These are phyloP conservation scores for Meira miltonrushii DNA, from an alignment of 1,284 basidiomycete species.

Conservation along the genomic window DNA sequence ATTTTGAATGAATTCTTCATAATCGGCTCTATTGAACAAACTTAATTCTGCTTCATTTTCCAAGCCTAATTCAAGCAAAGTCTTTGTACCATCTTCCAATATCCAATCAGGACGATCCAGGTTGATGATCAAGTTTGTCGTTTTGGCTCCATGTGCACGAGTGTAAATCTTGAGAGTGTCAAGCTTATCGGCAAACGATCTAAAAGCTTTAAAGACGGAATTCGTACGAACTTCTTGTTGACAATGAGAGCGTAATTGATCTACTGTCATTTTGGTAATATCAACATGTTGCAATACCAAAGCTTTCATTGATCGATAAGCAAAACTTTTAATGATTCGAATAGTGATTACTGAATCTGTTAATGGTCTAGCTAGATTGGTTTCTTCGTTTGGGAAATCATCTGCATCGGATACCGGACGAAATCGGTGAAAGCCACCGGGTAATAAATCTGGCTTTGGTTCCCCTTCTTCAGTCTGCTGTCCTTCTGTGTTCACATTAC, in stretches of 20 bases:
- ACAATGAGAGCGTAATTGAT: constrained; percentile 67
- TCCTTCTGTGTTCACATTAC: too few relatives aligned
- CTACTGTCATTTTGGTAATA: constrained; percentile 71
- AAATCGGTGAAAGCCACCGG: constrained; percentile 14
- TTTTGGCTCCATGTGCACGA: constrained; percentile 85
- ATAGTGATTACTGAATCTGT: constrained; percentile 78
- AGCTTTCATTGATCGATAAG: constrained; percentile 81
- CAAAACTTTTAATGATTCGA: constrained; percentile 90
- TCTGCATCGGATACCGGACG: constrained; percentile 1
- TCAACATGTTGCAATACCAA: constrained; percentile 78
- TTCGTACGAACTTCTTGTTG: constrained; percentile 53
- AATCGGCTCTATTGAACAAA: constrained; percentile 42
- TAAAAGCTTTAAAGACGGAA: constrained; percentile 38
- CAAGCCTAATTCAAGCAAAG: constrained; percentile 12
- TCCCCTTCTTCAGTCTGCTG: neutral
- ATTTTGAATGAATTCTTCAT: constrained; percentile 39
- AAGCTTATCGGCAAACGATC: constrained; percentile 25
- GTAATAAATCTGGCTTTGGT: neutral
- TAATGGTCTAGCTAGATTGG: constrained; percentile 65
- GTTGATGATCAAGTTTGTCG: constrained; percentile 52
- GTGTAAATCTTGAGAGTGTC: constrained; percentile 86
- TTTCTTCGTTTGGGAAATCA: constrained; percentile 51
- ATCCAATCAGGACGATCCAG: constrained; percentile 48
- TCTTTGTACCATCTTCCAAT: constrained; percentile 20
- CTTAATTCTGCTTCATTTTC: constrained; percentile 49